Percentiles rank a stretch among this genome's conserved stretches.
Conservation (phyloP, 2,329 filamentous ascomycete genomes). For the Aspergillaceae sp. region DNA sequence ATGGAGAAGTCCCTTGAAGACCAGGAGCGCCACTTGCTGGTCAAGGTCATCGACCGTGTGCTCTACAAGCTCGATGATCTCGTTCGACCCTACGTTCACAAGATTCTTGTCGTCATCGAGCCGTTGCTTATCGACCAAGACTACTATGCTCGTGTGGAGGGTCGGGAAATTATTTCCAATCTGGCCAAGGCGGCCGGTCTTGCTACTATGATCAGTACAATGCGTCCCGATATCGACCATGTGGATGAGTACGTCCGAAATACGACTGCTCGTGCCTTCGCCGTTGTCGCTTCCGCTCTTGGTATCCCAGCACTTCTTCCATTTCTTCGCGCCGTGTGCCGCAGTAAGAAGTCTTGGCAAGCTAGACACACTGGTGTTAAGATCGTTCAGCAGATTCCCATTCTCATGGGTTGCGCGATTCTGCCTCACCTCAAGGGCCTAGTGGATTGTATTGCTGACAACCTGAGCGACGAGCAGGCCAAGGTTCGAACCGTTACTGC, state of each 20-base stretch:
- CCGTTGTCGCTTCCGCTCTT: conserved; percentile 90
- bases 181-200: conserved; percentile 92
- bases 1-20: conserved; percentile 99
- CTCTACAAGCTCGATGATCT: conserved; percentile 97
- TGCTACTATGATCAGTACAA: conserved; percentile 98
- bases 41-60: conserved; percentile 98
- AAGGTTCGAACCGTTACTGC: conserved; percentile 96
- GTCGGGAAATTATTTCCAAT: conserved; percentile 97
- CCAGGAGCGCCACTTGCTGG: conserved; percentile 92
- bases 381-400: conserved; percentile 97
- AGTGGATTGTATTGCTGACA: conserved; percentile 92
- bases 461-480: conserved; percentile 93
- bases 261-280: conserved; percentile 92
- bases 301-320: conserved; percentile 92
- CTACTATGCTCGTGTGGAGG: conserved; percentile 96
- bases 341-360: conserved; percentile 99
- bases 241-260: conserved; percentile 98
- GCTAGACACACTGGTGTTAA: conserved; percentile 96
- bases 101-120: conserved; percentile 97
- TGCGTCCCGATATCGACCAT: conserved; percentile 97
- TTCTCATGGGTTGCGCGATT: conserved; percentile 95
- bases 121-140: conserved; percentile 98
- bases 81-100: conserved; percentile 92
- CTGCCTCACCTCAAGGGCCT: conserved; percentile 90
- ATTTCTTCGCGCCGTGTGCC: conserved; percentile 89